Conservation (phyloP, 2,329 filamentous ascomycete genomes). For the Knufia petricola region DNA sequence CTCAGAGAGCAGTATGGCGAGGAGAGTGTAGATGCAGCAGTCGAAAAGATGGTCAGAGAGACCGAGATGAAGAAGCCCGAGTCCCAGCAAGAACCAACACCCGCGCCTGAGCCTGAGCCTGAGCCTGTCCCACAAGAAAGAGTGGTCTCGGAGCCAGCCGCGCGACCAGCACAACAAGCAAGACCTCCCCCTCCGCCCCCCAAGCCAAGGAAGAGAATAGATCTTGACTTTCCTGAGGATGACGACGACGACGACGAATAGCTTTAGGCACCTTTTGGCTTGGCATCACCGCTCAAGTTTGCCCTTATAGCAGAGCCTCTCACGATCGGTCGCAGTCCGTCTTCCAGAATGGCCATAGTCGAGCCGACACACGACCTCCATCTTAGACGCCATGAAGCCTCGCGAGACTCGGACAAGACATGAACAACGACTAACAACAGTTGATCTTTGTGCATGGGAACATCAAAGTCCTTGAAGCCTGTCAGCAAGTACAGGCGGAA, state of each 20-base stretch:
- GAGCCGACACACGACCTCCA: too few species aligned
- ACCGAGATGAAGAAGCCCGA: slow-evolving; percentile 35
- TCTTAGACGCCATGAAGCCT: too few species aligned
- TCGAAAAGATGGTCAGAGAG: slow-evolving; percentile 38
- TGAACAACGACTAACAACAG: too few species aligned
- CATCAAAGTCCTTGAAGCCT: too few species aligned
- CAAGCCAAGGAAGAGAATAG: slow-evolving; percentile 29
- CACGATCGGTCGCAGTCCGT: too few species aligned
- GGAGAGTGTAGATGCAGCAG: slow-evolving; percentile 34
- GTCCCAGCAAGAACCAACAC: slow-evolving; percentile 27
- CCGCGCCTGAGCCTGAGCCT: slow-evolving; percentile 27
- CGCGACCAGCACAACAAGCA: slow-evolving; percentile 12
- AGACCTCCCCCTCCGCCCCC: slow-evolving; percentile 15
- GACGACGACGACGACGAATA: slow-evolving; percentile 34
- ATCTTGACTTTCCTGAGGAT: slow-evolving; percentile 35
- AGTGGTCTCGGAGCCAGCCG: slow-evolving; percentile 17
- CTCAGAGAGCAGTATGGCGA: slow-evolving; percentile 45
- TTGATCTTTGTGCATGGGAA: too few species aligned
- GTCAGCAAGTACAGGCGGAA: too few species aligned
- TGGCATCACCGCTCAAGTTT: too few species aligned
- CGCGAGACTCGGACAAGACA: background rate
- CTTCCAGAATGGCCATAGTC: too few species aligned
- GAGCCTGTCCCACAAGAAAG: slow-evolving; percentile 28
- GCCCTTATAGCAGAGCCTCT: too few species aligned
- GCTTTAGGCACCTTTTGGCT: background rate